Evolutionary conservation across 1,139 yeast genomes (phyloP).

Genomic region (Kodamaea ohmeri): DNA sequence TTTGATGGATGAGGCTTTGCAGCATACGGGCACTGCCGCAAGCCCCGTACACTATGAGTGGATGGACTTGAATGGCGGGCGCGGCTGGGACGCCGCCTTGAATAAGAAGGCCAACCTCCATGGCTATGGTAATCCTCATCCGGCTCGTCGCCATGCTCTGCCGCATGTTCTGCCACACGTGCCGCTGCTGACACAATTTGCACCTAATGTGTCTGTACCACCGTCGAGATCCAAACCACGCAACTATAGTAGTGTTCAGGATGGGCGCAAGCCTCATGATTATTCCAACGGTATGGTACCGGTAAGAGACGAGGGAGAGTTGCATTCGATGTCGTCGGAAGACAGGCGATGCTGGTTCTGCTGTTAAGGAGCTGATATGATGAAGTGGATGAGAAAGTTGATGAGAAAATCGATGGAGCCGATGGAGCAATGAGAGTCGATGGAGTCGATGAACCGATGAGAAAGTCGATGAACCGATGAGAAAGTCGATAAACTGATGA

Average conservation of each 20-base stretch:
- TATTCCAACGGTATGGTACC: conserved; percentile 30
- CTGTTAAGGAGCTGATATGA: background rate
- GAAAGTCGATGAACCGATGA: too few species aligned
- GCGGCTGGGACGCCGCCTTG: conserved; percentile 78
- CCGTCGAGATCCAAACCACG: conserved; percentile 12
- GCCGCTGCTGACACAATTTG: conserved; percentile 16
- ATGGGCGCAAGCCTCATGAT: conserved; percentile 22
- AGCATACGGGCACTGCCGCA: conserved; percentile 27
- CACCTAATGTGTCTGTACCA: conserved; percentile 13
- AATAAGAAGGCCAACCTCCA: conserved; percentile 79
- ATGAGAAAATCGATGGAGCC: too few species aligned
- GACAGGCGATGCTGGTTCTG: conserved; percentile 20
- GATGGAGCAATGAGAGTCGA: too few species aligned
- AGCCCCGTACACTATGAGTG: conserved; percentile 77
- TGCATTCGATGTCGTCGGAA: conserved; percentile 37
- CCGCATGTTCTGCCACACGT: conserved; percentile 30
- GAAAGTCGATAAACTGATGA: too few species aligned
- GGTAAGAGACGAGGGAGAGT: conserved; percentile 37
- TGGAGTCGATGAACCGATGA: too few species aligned
- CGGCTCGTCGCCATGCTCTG: conserved; percentile 43
- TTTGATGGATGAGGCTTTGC: conserved; percentile 44
- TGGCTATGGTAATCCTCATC: conserved; percentile 75
- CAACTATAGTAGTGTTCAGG: conserved; percentile 11
- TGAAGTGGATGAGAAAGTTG: too few species aligned
- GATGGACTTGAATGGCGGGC: conserved; percentile 80